Base-by-base conservation (phyloP, 1,139 yeast species). In the Taiozyma sp. region DNA sequence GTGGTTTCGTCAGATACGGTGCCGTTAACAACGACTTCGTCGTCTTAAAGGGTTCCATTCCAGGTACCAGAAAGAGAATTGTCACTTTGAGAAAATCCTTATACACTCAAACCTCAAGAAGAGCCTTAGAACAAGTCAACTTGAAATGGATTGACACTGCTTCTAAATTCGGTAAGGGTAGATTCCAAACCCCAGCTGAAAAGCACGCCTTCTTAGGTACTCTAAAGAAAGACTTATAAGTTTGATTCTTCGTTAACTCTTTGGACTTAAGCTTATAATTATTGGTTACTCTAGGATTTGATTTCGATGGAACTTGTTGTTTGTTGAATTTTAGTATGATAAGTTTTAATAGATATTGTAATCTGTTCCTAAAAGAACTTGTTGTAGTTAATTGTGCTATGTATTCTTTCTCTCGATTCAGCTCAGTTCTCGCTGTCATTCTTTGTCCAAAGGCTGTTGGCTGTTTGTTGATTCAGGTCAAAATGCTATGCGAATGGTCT, bases 171-270 rank as follows among this genome's bases (percentile, higher is more conserved):
- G 99, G 99, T 88, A 95, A 93, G 91, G 99, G 99, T 84, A 93
- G 99, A 86, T 95, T 95, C 99, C 99, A 95, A 83, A 93, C 99
- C 74, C 96, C 97, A 71, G 99, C 97, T 78, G 99, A 95, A 86
- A 95, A 95, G 92, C 92, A 85, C 75, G 96, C 99, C 74, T 95
- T 95, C 93, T 73, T 92, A 84, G 99, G 99, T 84, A 92, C 99
- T 72, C 87, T 93, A 78, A 95, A 95, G 96, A 92, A 90, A 87
- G 99, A 93, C 66, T 73, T 78, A 66, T 66, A 70, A 67, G 43
- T 48, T 10, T n/a, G 8, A 43, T 32, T 12, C 30, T 19, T 41
- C 42, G 27, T 44, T 22, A 44, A 36, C 27, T 16, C 13, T 12
- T 38, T 38, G 22, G 24, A 38, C 19, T 38, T 5, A 8, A 36